These are phyloP conservation scores for Suillus alpinus DNA, from an alignment of 768 basidiomycete species.

Conservation along the genomic window DNA sequence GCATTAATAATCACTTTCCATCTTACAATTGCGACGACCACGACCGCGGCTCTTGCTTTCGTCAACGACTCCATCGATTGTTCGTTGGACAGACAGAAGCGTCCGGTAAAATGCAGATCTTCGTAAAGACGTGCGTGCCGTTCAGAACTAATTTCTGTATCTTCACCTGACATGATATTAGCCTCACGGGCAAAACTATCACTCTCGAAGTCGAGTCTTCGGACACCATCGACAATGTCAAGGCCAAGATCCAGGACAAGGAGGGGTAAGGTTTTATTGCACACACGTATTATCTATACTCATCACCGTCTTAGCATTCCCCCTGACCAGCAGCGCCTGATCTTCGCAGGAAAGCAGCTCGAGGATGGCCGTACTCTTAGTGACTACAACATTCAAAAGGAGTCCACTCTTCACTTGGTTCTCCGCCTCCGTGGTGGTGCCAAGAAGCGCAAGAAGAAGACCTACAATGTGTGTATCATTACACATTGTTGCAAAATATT, in stretches of 20 bases:
- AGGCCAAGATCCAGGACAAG: slow-evolving; percentile 97
- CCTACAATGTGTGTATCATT: slow-evolving; percentile 77
- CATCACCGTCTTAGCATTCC: slow-evolving; percentile 56
- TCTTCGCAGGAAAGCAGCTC: slow-evolving; percentile 99
- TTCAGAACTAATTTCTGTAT: slow-evolving; percentile 1
- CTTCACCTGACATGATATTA: slow-evolving; percentile 26
- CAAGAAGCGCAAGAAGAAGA: slow-evolving; percentile 99
- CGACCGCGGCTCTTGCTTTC: slow-evolving; percentile 61
- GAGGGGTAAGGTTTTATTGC: slow-evolving; percentile 61
- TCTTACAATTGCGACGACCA: slow-evolving; percentile 13
- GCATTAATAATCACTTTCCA: slow-evolving; percentile 15
- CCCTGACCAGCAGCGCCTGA: slow-evolving; percentile 94
- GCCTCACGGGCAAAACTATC: slow-evolving; percentile 99
- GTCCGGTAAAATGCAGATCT: slow-evolving; percentile 89
- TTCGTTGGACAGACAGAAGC: slow-evolving; percentile 89
- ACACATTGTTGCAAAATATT: background rate
- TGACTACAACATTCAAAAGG: slow-evolving; percentile 99
- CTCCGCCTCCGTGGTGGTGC: slow-evolving; percentile 98
- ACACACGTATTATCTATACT: background rate
- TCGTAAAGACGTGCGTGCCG: slow-evolving; percentile 85
- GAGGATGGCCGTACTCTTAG: slow-evolving; percentile 96
- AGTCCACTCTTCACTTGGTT: slow-evolving; percentile 96
- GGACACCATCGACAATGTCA: slow-evolving; percentile 97
- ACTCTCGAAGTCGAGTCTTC: slow-evolving; percentile 97
- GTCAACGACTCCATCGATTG: slow-evolving; percentile 91